These are phyloP conservation scores for Letharia columbiana DNA, from an alignment of 495 filamentous ascomycete species.

Conservation along the genomic window DNA sequence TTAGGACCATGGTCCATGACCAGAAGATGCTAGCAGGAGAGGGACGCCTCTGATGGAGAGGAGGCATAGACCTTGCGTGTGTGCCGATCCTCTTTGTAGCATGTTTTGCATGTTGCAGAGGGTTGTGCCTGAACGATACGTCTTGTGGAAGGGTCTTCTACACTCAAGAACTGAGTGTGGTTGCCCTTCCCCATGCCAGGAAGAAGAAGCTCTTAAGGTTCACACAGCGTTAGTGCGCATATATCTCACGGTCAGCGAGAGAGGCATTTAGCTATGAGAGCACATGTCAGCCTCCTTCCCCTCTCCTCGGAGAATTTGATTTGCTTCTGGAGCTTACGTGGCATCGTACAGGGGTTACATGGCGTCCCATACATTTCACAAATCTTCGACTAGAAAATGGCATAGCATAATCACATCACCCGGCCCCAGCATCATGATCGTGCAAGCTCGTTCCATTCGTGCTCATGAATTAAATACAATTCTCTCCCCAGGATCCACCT, in stretches of 20 bases:
- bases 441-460: no score
- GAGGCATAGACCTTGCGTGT: not conserved
- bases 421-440: no score
- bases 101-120: not conserved
- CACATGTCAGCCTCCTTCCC: not conserved
- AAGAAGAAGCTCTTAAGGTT: not conserved
- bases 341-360: not conserved
- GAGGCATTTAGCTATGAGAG: not conserved
- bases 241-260: not conserved
- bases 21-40: no score
- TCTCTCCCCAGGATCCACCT: no score
- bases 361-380: no score
- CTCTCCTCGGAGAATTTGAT: not conserved
- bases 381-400: no score
- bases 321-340: not conserved
- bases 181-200: not conserved
- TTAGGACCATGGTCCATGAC: no score
- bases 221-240: not conserved
- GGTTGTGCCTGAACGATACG: not conserved
- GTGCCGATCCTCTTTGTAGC: not conserved
- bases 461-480: no score
- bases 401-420: no score
- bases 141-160: not conserved
- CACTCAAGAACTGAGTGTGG: slow-evolving; percentile 1
- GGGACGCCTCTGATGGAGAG: no score